Conservation (phyloP, 148 eudicot species). For the Talinum fruticosum region DNA sequence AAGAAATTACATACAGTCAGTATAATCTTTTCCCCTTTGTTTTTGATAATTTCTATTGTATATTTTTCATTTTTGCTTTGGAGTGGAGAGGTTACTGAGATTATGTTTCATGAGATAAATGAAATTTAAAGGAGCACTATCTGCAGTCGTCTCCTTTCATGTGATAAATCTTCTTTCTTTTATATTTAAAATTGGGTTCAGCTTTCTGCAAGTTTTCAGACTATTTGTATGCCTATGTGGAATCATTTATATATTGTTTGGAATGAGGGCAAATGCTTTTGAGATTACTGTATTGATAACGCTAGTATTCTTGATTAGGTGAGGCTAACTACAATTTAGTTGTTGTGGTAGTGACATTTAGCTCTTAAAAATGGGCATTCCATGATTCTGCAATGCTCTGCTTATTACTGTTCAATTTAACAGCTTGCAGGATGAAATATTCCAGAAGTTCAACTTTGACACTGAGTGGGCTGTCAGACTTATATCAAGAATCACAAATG, state of each 20-base stretch:
- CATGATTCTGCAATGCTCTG: background rate
- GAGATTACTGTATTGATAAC: background rate
- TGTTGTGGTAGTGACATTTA: background rate
- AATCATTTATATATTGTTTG: background rate
- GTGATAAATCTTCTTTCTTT: background rate
- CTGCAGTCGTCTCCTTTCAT: background rate
- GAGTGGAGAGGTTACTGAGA: background rate
- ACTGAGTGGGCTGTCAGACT: slow-evolving; percentile 86
- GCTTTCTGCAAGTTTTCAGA: background rate
- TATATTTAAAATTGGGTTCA: background rate
- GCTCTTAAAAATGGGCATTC: background rate
- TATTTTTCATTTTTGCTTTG: background rate
- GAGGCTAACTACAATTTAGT: background rate
- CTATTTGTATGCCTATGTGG: background rate
- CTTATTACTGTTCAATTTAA: slow-evolving; percentile 19
- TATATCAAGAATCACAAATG: slow-evolving; percentile 72
- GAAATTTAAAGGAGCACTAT: background rate
- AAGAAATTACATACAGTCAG: too few relatives aligned
- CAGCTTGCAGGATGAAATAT: slow-evolving; percentile 99
- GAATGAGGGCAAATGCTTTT: background rate
- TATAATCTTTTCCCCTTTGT: too few relatives aligned
- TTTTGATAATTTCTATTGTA: too few relatives aligned
- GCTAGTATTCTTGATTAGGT: background rate
- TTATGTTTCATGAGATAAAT: background rate
- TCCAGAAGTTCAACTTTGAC: slow-evolving; percentile 93